Conservation (phyloP, 805 yeast species). For the Wickerhamiella australiensis region DNA sequence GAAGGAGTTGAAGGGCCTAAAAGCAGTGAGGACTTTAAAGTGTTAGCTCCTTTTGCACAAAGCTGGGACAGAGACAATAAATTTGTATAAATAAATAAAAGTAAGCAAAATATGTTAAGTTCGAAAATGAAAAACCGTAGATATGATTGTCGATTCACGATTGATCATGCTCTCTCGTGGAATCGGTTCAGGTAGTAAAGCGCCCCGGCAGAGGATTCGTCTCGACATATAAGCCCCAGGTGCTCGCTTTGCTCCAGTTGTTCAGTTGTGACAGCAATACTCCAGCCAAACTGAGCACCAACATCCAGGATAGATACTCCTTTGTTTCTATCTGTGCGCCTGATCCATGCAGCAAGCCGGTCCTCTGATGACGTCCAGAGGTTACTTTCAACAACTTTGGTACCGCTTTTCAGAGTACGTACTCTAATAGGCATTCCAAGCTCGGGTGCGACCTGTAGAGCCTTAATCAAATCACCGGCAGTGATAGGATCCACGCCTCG, state of each 20-base stretch:
- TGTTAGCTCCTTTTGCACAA: no score
- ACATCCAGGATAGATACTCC: constrained; percentile 33
- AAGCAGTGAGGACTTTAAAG: no score
- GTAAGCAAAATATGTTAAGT: no score
- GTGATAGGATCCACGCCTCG: constrained; percentile 56
- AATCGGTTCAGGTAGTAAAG: constrained; percentile 44
- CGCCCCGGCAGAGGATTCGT: constrained; percentile 55
- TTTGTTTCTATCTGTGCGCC: constrained; percentile 15
- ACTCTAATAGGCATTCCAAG: constrained; percentile 47
- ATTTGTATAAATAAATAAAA: not conserved
- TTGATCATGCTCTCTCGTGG: not conserved
- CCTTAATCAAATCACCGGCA: constrained; percentile 52
- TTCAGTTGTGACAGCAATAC: constrained; percentile 51
- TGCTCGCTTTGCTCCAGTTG: constrained; percentile 50
- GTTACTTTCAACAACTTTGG: constrained; percentile 28
- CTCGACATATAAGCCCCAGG: constrained; percentile 48
- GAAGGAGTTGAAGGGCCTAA: not conserved
- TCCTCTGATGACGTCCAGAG: constrained; percentile 15
- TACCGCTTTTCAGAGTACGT: constrained; percentile 32
- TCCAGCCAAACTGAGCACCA: constrained; percentile 48
- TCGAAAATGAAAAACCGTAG: no score
- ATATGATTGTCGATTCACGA: no score
- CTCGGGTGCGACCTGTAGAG: constrained; percentile 44
- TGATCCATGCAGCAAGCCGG: constrained; percentile 19
- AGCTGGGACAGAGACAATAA: no score